Conservation (phyloP, 257 asterid genomes). For the Nicotiana otophora region DNA sequence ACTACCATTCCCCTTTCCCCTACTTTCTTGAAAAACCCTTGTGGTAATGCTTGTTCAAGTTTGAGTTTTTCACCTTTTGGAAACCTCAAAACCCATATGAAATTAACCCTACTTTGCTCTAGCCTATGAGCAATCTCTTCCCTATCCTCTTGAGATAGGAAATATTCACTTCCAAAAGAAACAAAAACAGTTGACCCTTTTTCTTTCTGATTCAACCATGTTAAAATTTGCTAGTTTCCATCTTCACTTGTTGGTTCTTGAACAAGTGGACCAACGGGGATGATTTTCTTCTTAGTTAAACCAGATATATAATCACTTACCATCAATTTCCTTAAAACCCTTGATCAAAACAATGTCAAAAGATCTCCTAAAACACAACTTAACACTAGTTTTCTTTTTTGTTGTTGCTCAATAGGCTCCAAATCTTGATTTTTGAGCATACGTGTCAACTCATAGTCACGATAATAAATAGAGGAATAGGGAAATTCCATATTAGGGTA, state of each 20-base stretch:
- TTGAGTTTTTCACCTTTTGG: constrained; percentile 17
- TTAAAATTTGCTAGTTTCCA: constrained; percentile 6
- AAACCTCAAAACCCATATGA: constrained; percentile 29
- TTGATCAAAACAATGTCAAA: constrained; percentile 13
- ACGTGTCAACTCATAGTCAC: background rate
- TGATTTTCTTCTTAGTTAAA: background rate
- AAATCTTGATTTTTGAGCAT: background rate
- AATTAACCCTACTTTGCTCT: constrained; percentile 22
- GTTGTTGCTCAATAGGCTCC: background rate
- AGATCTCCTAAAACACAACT: constrained; percentile 9
- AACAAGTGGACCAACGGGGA: constrained; percentile 21
- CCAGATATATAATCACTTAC: constrained; percentile 10
- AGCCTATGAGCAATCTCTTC: constrained; percentile 19
- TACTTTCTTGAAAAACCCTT: constrained; percentile 17
- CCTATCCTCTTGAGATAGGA: constrained; percentile 16
- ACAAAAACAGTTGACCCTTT: constrained; percentile 18
- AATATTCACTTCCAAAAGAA: constrained; percentile 28
- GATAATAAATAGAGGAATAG: constrained; percentile 7
- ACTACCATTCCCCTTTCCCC: constrained; percentile 18
- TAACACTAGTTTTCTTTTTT: background rate
- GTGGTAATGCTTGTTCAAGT: constrained; percentile 21
- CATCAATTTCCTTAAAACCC: constrained; percentile 20
- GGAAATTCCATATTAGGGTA: constrained; percentile 6
- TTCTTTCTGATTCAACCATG: constrained; percentile 21
- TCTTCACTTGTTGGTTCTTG: background rate